phyloP scores from a whole-genome alignment of 805 yeast genomes.

The Saccharomycopsis malanga region DNA sequence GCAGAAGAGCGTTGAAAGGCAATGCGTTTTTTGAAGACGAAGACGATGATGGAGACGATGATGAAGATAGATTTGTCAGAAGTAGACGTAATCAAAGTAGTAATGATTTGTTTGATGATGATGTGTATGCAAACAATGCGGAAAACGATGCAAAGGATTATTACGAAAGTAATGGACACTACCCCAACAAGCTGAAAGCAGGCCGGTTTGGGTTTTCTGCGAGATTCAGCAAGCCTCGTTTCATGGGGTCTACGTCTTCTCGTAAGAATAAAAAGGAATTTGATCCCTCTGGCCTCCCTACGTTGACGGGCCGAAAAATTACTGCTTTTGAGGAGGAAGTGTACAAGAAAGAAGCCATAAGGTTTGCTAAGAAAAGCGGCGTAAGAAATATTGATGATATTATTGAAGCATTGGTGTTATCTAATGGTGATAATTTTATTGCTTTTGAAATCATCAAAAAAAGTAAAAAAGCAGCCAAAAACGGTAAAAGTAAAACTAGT shows the following conservation, averaged over 20 bases:
- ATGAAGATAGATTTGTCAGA: conserved; percentile 16
- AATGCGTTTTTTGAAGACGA: conserved; percentile 13
- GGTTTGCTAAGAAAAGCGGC: conserved; percentile 47
- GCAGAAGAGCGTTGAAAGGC: background rate
- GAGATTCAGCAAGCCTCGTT: conserved; percentile 3
- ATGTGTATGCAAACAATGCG: conserved; percentile 6
- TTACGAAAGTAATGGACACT: conserved; percentile 12
- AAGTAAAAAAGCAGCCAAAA: conserved; percentile 28
- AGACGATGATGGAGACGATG: conserved; percentile 4
- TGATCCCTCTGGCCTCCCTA: conserved; percentile 28
- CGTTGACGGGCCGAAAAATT: conserved; percentile 43
- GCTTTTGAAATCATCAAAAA: conserved; percentile 54
- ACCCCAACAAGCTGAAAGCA: conserved; percentile 4
- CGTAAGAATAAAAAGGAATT: background rate
- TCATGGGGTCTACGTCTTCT: background rate
- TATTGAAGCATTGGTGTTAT: conserved; percentile 54
- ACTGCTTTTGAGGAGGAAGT: conserved; percentile 47
- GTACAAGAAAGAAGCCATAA: conserved; percentile 42
- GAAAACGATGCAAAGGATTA: conserved; percentile 16
- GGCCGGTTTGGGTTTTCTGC: conserved; percentile 10
- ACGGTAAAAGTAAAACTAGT: background rate
- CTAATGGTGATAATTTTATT: conserved; percentile 50
- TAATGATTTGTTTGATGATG: conserved; percentile 12
- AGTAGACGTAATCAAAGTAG: background rate
- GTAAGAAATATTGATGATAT: conserved; percentile 48